Base-by-base conservation (phyloP, 768 basidiomycete species). In the Lactarius sanguifluus region DNA sequence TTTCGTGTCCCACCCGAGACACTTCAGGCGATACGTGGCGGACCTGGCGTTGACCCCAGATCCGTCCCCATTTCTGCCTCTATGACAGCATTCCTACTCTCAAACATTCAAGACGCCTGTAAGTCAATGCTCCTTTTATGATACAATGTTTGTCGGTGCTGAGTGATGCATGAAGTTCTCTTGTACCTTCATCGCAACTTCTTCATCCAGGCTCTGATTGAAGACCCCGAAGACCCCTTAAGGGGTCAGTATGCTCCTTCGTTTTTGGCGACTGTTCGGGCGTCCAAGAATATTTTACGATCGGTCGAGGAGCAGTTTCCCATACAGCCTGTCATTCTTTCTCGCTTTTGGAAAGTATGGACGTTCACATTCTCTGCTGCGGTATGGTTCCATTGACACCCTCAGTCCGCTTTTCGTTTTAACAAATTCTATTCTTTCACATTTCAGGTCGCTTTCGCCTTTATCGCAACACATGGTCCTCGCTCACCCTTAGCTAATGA, bases 381-480 rank as follows among this genome's bases (percentile, higher is more conserved):
- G 43, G 85, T 86, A 72, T 74, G 81, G 69, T 80, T 47, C 13
- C 81, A 86, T 34, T 84, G 81, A 20, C 10, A 18, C 60, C 83
- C 85, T n/a, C 38, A n/a, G 5, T 43, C 9, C 13, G 3, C 8
- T 25, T 25, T 45, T 45, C 7, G 7, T 25, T 34, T 9, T 50
- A 25, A 23, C 23, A 23, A 23, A 5, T 9, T n/a, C 9, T 23
- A 5, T 9, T n/a, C 9, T 23, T 47, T 20, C 43, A 20, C 7
- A 9, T 23, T 10, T 45, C 47, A 75, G 78, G 13, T 79, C 13
- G 87, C 92, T 18, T 89, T 92, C 71, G 92, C 90, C 3, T 87
- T 89, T 4, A 87, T 93, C 23, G 91, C 89, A 2, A 90, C 88
- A 3, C 83, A 88, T 38, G 86, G 87, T 3, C 91, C 91, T 6